Base-by-base conservation (phyloP, 2,329 filamentous ascomycete species). In the Cercospora citrullina region DNA sequence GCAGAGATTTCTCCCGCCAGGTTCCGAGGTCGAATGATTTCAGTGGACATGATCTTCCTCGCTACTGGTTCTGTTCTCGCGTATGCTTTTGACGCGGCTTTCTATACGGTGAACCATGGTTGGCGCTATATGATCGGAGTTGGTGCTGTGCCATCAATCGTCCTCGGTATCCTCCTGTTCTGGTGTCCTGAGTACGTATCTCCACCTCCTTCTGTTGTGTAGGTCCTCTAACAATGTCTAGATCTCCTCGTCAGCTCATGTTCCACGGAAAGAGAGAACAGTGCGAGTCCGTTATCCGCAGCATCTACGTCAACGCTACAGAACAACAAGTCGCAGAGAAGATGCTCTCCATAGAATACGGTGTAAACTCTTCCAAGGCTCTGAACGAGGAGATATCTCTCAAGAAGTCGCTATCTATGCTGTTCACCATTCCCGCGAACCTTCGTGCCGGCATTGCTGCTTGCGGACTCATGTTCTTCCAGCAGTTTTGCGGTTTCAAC, bases 401-500 rank as follows among this genome's bases (percentile, higher is more conserved):
- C 26, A 74, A 75, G 67, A 73, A 73, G 65, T 75, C 74, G 14
- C 64, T 80, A 63, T 71, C 70, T 28, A 68, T 67, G n/a, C 75
- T 76, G 4, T 79, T 79, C 74, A 80, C 78, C 64, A 73, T 78
- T 2, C 79, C 79, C 1, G 70, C 78, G 2, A 78, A 80, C 65
- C 72, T 78, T 58, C 77, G 80, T 23, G 78, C 80, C 18, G 75
- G 80, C 68, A 75, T 81, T 55, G 76, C 73, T 62, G 79, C 80
- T 33, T 79, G 78, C n/a, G 79, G 77, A 2, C 77, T 80, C 63
- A 80, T 80, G 79, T 66, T 80, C 60, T 78, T 79, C 6, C 77
- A 79, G 63, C 78, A 81, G 51, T 78, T 81, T 74, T 79, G 78
- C 55, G 80, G 80, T 60, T 81, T 81, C 74, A 96, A 97, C 81